Percentiles rank a stretch among this genome's conserved stretches.
Evolutionary conservation across 768 basidiomycete genomes (phyloP).

Genomic region (Boletus edulis): DNA sequence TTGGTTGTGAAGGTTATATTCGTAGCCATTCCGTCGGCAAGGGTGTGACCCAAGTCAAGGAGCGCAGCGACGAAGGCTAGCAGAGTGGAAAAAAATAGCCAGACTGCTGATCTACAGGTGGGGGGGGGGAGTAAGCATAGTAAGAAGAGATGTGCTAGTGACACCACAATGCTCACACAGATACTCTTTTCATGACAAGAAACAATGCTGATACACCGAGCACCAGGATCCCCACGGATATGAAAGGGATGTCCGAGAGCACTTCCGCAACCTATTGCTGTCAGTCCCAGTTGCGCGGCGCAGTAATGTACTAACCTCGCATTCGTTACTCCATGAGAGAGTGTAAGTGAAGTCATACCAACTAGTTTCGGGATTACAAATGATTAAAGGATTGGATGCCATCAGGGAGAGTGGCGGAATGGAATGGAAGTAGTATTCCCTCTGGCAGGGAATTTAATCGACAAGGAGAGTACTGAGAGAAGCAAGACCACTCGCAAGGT

Average conservation of each 20-base stretch:
- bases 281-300: constrained; percentile 2
- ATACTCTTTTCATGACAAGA: constrained; percentile 49
- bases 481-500: neutral
- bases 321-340: constrained; percentile 40
- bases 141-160: neutral
- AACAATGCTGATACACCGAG: constrained; percentile 60
- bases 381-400: constrained; percentile 12
- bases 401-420: constrained; percentile 19
- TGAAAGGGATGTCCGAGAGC: constrained; percentile 64
- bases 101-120: constrained; percentile 41
- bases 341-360: constrained; percentile 27
- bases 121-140: neutral
- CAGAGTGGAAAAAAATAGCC: constrained; percentile 56
- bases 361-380: constrained; percentile 11
- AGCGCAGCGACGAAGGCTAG: constrained; percentile 61
- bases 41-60: constrained; percentile 57
- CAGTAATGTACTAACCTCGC: constrained; percentile 38
- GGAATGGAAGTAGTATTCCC: constrained; percentile 9
- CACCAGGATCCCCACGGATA: constrained; percentile 62
- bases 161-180: constrained; percentile 40
- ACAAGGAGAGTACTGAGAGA: neutral
- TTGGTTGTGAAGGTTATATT: constrained; percentile 17
- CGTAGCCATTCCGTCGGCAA: constrained; percentile 37
- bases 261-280: constrained; percentile 49
- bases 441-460: constrained; percentile 2